Conservation (phyloP, 768 basidiomycete genomes). For the Pleurotus cornucopiae region DNA sequence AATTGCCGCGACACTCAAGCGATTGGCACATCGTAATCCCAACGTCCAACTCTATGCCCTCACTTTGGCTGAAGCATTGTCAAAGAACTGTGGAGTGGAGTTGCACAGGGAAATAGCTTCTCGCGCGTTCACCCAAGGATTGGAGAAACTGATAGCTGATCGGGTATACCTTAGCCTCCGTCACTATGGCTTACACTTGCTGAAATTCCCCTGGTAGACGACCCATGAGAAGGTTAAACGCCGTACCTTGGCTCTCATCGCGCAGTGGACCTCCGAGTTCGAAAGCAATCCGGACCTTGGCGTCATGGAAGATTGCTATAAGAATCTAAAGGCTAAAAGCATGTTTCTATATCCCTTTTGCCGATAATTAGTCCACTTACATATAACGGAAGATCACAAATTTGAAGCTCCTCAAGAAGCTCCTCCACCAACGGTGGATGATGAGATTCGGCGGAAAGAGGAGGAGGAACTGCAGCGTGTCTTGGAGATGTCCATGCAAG, state of each 20-base stretch:
- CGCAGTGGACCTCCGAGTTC: slow-evolving; percentile 83
- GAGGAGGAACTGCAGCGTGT: slow-evolving; percentile 94
- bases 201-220: slow-evolving; percentile 43
- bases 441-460: slow-evolving; percentile 77
- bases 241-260: slow-evolving; percentile 67
- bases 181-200: neutral
- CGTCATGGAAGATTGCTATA: slow-evolving; percentile 89
- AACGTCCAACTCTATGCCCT: slow-evolving; percentile 96
- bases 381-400: slow-evolving; percentile 53
- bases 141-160: slow-evolving; percentile 86
- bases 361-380: neutral
- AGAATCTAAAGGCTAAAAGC: slow-evolving; percentile 82
- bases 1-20: slow-evolving; percentile 81
- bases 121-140: slow-evolving; percentile 83
- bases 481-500: slow-evolving; percentile 88
- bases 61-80: slow-evolving; percentile 80
- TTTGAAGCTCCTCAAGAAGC: slow-evolving; percentile 61
- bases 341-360: slow-evolving; percentile 13
- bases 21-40: slow-evolving; percentile 89
- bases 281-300: slow-evolving; percentile 76
- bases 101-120: slow-evolving; percentile 86
- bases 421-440: slow-evolving; percentile 67
- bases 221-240: slow-evolving; percentile 89
- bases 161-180: slow-evolving; percentile 43
- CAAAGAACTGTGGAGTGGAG: slow-evolving; percentile 83